Percentiles rank a stretch among this genome's conserved stretches.
Conservation (phyloP, 2,329 filamentous ascomycete genomes). For the Dryadomyces quercivorus region DNA sequence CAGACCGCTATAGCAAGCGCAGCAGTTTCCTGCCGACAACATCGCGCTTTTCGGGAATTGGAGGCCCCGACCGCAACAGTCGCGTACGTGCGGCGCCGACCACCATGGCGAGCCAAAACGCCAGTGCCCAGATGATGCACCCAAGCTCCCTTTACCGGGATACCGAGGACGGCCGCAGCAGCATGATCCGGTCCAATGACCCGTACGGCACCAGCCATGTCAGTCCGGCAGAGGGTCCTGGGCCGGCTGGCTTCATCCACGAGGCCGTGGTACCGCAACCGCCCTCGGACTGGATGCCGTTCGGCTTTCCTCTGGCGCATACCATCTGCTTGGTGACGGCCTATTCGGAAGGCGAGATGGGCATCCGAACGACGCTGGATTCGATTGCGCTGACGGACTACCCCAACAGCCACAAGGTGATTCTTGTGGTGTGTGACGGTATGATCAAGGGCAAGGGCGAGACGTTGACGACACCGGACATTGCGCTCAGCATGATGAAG, state of each 20-base stretch:
- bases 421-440: slow-evolving; percentile 92
- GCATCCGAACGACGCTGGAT: slow-evolving; percentile 85
- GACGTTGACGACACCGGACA: slow-evolving; percentile 73
- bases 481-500: slow-evolving; percentile 86
- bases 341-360: slow-evolving; percentile 91
- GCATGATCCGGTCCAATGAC: slow-evolving; percentile 50
- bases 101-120: slow-evolving; percentile 88
- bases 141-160: slow-evolving; percentile 62
- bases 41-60: slow-evolving; percentile 86
- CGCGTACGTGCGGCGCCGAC: slow-evolving; percentile 52
- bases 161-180: slow-evolving; percentile 48
- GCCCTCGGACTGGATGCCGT: slow-evolving; percentile 93
- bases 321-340: slow-evolving; percentile 89
- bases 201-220: slow-evolving; percentile 38
- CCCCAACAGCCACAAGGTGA: slow-evolving; percentile 96
- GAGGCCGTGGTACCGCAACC: slow-evolving; percentile 93
- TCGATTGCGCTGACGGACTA: slow-evolving; percentile 97
- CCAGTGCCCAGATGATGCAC: slow-evolving; percentile 59
- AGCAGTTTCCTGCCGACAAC: slow-evolving; percentile 85
- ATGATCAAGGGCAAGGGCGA: slow-evolving; percentile 96
- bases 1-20: slow-evolving; percentile 67
- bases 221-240: slow-evolving; percentile 53
- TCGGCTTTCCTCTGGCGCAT: slow-evolving; percentile 88
- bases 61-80: slow-evolving; percentile 54
- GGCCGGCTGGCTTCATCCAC: slow-evolving; percentile 90